phyloP scores from a whole-genome alignment of 2,329 filamentous ascomycete genomes.

The Aureobasidium zeae region DNA sequence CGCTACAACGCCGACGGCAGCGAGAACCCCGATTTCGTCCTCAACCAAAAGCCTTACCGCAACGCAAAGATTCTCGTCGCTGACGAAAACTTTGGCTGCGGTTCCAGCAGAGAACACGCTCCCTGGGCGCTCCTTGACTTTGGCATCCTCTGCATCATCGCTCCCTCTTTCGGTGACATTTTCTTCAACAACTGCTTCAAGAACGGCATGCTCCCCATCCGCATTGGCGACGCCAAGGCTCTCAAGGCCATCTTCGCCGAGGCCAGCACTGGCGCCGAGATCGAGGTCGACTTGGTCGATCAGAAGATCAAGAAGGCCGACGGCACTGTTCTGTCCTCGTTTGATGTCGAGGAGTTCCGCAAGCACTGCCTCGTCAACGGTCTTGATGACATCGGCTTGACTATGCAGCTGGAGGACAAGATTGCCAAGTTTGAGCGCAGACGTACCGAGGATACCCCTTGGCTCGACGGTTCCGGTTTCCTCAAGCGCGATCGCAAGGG shows the following conservation, averaged over 20 bases:
- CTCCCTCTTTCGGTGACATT: slow-evolving; percentile 80
- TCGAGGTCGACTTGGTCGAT: slow-evolving; percentile 81
- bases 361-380: slow-evolving; percentile 92
- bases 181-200: slow-evolving; percentile 99
- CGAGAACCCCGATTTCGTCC: slow-evolving; percentile 72
- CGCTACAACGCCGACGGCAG: slow-evolving; percentile 61
- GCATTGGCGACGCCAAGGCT: slow-evolving; percentile 56
- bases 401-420: slow-evolving; percentile 84
- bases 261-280: slow-evolving; percentile 67
- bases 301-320: slow-evolving; percentile 69
- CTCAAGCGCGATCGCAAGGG: slow-evolving; percentile 50
- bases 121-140: slow-evolving; percentile 97
- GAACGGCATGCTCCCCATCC: slow-evolving; percentile 93
- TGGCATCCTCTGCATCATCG: slow-evolving; percentile 88
- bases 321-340: slow-evolving; percentile 65
- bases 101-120: slow-evolving; percentile 85
- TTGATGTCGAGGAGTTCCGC: slow-evolving; percentile 86
- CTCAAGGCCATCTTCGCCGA: slow-evolving; percentile 66
- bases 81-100: slow-evolving; percentile 91
- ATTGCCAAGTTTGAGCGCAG: slow-evolving; percentile 74
- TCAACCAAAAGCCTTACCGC: slow-evolving; percentile 84
- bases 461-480: slow-evolving; percentile 82
- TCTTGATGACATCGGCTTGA: slow-evolving; percentile 89
- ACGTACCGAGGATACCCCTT: slow-evolving; percentile 70
- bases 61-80: slow-evolving; percentile 80